Evolutionary conservation across 2,329 filamentous ascomycete species (phyloP), one percentile per base, ranked within the genome.

Genomic region (Teratosphaeria viscida): DNA sequence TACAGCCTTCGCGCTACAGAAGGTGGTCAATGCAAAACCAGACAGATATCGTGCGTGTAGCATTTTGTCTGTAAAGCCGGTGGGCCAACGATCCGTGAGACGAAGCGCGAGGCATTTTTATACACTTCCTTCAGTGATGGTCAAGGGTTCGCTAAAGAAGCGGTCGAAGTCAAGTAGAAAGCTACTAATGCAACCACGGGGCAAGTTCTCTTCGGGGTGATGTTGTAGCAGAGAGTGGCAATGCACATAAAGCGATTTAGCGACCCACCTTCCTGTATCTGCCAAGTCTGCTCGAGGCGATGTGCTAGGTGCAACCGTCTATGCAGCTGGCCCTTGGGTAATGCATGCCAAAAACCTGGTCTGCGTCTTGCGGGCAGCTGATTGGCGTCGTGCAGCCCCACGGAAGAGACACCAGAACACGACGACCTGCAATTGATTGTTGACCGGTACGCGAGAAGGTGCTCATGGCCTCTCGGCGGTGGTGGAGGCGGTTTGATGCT

Each of bases 1-100:
- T 34, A 69, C 68, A 19, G 64, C 57, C 56, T 71, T 68, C 10
- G 66, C 65, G 52, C 61, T 60, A 47, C 65, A 65, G 29, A 71
- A 57, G 1, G 66, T 66, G n/a, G 68, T 65, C 27, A 70, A 59
- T n/a, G 67, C 68, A 52, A 69, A 63, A 43, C 59, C 61, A 19
- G 65, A 66, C 16, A 68, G 43, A 10, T 10, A 49, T 19, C 8
- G 8, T n/a, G 43, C 55, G 16, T 68, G 70, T 63, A 66, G 68
- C 68, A 71, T 70, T n/a, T 65, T 49, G 16, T 49, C n/a, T 23
- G 43, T 23, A 23, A 23, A 8, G 19, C n/a, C 19, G 19, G n/a
- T n/a, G 16, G 19, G 43, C 43, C 43, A 49, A n/a, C 16, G 16
- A 19, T 23, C 11, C 16, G 5, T 43, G 10, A 14, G 43, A 19